phyloP scores from a whole-genome alignment of 441 rosid genomes.

The Isatis lusitanica region DNA sequence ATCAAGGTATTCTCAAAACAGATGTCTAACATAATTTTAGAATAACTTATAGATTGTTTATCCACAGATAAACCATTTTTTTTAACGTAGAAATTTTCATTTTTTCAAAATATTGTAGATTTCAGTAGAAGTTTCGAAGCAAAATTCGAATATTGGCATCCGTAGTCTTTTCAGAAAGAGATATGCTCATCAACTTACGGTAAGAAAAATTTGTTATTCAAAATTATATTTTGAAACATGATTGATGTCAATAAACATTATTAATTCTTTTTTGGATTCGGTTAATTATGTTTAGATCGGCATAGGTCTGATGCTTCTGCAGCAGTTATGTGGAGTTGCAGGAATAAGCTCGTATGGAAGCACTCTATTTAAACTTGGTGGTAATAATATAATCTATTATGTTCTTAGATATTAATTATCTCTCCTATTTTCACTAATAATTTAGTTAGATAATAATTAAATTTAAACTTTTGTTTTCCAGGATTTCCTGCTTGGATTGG shows the following conservation, averaged over 20 bases:
- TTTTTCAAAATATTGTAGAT: conserved; percentile 2
- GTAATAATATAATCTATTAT: conserved; percentile 25
- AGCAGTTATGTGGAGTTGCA: conserved; percentile 46
- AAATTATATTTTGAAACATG: neutral
- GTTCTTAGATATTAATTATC: neutral
- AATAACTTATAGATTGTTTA: too few species aligned
- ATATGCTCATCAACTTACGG: conserved; percentile 51
- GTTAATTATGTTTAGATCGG: conserved; percentile 43
- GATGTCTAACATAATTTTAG: neutral
- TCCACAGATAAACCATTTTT: too few species aligned
- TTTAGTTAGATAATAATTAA: neutral
- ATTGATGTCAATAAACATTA: neutral
- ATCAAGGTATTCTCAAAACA: conserved; percentile 43
- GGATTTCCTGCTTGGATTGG: conserved; percentile 45
- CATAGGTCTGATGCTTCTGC: conserved; percentile 55
- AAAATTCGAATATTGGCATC: conserved; percentile 8
- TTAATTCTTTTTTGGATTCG: neutral
- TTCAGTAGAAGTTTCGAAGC: conserved; percentile 22
- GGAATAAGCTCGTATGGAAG: conserved; percentile 49
- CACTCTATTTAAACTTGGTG: conserved; percentile 42
- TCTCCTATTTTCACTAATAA: neutral
- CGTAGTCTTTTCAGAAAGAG: conserved; percentile 30
- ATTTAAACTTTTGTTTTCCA: conserved; percentile 4
- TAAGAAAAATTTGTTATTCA: neutral
- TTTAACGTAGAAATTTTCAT: neutral